phyloP scores from a whole-genome alignment of 352 stramenopile species.

The Stramenopiles sp. region DNA sequence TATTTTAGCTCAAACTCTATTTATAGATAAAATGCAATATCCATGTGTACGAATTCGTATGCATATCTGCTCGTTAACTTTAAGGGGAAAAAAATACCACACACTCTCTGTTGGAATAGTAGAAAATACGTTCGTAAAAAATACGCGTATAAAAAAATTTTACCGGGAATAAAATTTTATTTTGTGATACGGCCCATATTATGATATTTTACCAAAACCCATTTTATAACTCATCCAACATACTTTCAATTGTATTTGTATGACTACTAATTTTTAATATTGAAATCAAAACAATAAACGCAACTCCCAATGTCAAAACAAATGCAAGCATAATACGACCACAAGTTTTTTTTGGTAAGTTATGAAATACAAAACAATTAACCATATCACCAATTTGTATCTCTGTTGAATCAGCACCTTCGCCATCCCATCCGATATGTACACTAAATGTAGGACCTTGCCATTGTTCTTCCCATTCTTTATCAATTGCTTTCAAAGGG shows the following conservation, averaged over 20 bases:
- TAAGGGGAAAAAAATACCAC: too few species aligned
- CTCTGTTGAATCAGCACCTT: not conserved
- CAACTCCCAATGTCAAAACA: not conserved
- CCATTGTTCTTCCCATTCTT: not conserved
- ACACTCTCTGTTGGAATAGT: too few species aligned
- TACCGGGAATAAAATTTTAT: too few species aligned
- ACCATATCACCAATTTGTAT: not conserved
- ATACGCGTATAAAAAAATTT: too few species aligned
- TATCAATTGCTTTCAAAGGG: not conserved
- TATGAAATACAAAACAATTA: not conserved
- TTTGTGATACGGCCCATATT: too few species aligned
- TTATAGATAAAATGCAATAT: too few species aligned
- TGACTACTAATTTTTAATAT: not conserved
- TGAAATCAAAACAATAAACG: not conserved
- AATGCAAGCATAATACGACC: not conserved
- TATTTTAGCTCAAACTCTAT: too few species aligned
- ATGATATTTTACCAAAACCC: too few species aligned
- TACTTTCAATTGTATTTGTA: not conserved
- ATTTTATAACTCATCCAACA: not conserved
- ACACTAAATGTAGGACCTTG: not conserved
- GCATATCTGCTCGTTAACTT: too few species aligned
- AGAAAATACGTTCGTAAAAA: too few species aligned
- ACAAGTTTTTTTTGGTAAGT: not conserved
- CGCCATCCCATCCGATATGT: not conserved
- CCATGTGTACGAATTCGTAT: too few species aligned